Conservation (phyloP, 345 rosid genomes). For the Excoecaria agallocha region DNA sequence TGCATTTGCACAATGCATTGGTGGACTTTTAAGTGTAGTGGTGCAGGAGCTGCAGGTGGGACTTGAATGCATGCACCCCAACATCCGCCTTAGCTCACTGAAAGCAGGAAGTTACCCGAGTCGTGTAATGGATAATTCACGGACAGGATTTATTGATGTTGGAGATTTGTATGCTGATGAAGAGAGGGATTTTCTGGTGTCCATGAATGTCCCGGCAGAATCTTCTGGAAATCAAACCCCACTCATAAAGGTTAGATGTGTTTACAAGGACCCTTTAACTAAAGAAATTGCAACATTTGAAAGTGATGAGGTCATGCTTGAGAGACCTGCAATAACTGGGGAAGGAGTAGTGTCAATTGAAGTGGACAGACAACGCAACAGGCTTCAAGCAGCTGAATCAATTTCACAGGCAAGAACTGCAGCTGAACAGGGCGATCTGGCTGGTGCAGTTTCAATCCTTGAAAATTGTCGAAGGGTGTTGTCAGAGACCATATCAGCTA, state of each 20-base stretch:
- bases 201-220: slow-evolving; percentile 64
- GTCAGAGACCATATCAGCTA: slow-evolving; percentile 64
- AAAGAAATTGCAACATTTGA: slow-evolving; percentile 54
- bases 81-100: slow-evolving; percentile 51
- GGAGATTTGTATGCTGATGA: slow-evolving; percentile 96
- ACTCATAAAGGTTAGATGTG: slow-evolving; percentile 69
- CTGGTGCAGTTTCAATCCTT: slow-evolving; percentile 61
- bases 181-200: slow-evolving; percentile 86
- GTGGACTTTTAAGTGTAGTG: slow-evolving; percentile 92
- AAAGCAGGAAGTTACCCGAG: slow-evolving; percentile 78
- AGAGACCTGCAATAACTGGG: slow-evolving; percentile 52
- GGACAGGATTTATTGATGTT: slow-evolving; percentile 57
- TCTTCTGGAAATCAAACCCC: slow-evolving; percentile 41
- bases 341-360: slow-evolving; percentile 61
- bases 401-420: slow-evolving; percentile 71
- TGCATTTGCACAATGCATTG: slow-evolving; percentile 98
- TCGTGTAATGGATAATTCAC: slow-evolving; percentile 44
- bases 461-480: slow-evolving; percentile 54
- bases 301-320: slow-evolving; percentile 52
- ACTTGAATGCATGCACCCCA: slow-evolving; percentile 51
- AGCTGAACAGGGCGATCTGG: slow-evolving; percentile 83
- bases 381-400: slow-evolving; percentile 84
- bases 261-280: slow-evolving; percentile 71
- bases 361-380: slow-evolving; percentile 91
- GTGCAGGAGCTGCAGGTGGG: slow-evolving; percentile 77